Conservation (phyloP, 2,329 filamentous ascomycete genomes). For the Myrmaecium sp. region DNA sequence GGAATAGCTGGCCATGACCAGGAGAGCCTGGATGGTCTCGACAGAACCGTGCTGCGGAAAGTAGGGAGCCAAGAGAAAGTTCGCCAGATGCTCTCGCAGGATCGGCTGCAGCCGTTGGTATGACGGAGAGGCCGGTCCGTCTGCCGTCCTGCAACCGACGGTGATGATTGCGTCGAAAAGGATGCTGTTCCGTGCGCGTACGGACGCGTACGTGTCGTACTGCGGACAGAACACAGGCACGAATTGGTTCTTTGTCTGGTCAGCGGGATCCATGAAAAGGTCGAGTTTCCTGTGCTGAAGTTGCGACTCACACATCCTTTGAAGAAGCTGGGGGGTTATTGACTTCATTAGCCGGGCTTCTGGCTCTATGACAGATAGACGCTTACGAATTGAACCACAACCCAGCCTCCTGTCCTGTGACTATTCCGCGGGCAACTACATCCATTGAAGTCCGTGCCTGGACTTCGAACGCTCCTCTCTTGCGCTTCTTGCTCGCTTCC, state of each 20-base stretch:
- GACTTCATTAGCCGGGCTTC: neutral
- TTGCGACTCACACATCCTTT: constrained; percentile 10
- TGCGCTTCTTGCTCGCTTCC: no score
- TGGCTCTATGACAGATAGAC: constrained; percentile 10
- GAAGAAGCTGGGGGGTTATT: constrained; percentile 11
- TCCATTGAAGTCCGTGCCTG: constrained; percentile 4
- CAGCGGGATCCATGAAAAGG: neutral
- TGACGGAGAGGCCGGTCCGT: constrained; percentile 21
- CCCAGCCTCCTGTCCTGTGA: constrained; percentile 12
- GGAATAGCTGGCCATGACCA: constrained; percentile 35
- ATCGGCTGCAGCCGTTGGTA: constrained; percentile 18
- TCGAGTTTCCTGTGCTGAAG: no score
- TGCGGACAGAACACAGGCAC: constrained; percentile 31
- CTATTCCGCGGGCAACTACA: constrained; percentile 11
- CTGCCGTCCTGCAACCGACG: constrained; percentile 33
- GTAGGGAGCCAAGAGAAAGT: constrained; percentile 24
- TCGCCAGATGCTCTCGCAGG: constrained; percentile 26
- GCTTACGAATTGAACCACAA: constrained; percentile 10
- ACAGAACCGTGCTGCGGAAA: constrained; percentile 22
- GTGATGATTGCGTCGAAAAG: constrained; percentile 36
- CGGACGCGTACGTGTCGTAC: constrained; percentile 28
- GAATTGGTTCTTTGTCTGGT: constrained; percentile 24
- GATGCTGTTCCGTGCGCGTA: constrained; percentile 30
- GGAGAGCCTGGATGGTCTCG: constrained; percentile 35
- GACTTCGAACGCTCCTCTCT: constrained; percentile 4